Conservation (phyloP, 352 stramenopile species). For the Phytophthora fragariaefolia region DNA sequence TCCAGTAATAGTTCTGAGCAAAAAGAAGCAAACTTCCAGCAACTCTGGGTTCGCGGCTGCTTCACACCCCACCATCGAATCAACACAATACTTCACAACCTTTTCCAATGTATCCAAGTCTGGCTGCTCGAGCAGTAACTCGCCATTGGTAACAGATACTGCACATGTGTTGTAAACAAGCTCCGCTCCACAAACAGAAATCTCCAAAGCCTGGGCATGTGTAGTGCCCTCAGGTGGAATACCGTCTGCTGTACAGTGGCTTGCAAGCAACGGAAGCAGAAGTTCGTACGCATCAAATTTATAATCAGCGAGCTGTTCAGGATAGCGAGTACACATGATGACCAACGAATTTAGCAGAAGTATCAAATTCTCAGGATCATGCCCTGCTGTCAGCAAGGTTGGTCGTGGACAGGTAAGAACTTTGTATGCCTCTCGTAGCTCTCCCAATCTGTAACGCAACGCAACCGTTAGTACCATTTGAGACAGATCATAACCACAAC, state of each 20-base stretch:
- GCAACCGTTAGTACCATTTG: slow-evolving; percentile 6
- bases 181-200: slow-evolving; percentile 68
- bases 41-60: slow-evolving; percentile 41
- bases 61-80: slow-evolving; percentile 53
- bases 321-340: slow-evolving; percentile 72
- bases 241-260: slow-evolving; percentile 65
- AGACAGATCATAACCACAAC: background rate
- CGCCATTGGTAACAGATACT: slow-evolving; percentile 60
- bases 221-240: slow-evolving; percentile 49
- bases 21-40: slow-evolving; percentile 60
- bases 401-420: slow-evolving; percentile 71
- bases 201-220: slow-evolving; percentile 52
- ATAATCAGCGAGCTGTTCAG: slow-evolving; percentile 54
- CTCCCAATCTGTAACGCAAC: slow-evolving; percentile 35
- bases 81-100: slow-evolving; percentile 74
- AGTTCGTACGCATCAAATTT: slow-evolving; percentile 77
- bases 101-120: slow-evolving; percentile 62
- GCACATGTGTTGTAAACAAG: slow-evolving; percentile 75
- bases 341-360: slow-evolving; percentile 72
- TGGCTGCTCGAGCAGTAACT: slow-evolving; percentile 60
- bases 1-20: slow-evolving; percentile 77
- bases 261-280: slow-evolving; percentile 60
- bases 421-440: slow-evolving; percentile 68
- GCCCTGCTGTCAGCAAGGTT: slow-evolving; percentile 68
- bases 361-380: slow-evolving; percentile 77